Evolutionary conservation across 176 grass and related monocot genomes (phyloP).

Genomic region (Luzula sylvatica): DNA sequence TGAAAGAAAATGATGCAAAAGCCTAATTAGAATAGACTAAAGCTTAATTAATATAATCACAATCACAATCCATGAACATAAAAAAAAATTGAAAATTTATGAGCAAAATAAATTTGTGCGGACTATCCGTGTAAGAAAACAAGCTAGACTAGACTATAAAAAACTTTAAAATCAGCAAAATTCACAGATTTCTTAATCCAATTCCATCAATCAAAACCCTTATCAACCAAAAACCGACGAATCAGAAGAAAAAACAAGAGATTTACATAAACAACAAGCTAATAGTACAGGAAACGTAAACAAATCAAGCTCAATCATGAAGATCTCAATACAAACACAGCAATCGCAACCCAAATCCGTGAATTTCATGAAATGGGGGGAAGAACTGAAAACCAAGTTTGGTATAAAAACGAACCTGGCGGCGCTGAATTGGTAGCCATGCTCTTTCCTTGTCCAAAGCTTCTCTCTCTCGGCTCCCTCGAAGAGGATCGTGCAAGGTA

Average conservation of each 20-base stretch:
- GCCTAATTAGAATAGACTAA: no score
- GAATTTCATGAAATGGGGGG: background rate
- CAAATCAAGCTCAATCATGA: background rate
- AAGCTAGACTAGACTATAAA: no score
- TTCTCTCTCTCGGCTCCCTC: conserved; percentile 5
- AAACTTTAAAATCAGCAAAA: no score
- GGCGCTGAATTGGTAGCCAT: conserved; percentile 23
- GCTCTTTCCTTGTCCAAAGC: background rate
- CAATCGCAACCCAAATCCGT: background rate
- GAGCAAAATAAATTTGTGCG: no score
- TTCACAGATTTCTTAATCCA: background rate
- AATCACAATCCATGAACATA: no score
- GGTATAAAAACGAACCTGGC: conserved; percentile 18
- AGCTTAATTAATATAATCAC: no score
- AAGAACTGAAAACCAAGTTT: background rate
- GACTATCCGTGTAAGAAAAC: no score
- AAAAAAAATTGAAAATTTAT: no score
- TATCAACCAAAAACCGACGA: background rate
- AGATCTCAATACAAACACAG: background rate
- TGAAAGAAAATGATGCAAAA: no score
- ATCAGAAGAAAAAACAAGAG: background rate
- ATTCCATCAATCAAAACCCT: conserved; percentile 10
- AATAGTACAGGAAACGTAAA: background rate
- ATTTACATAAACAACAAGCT: background rate
- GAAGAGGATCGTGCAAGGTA: conserved; percentile 1